Evolutionary conservation across 495 filamentous ascomycete species (phyloP), one percentile per base, ranked within the genome.

Genomic region (Aspergillus ellipticus): DNA sequence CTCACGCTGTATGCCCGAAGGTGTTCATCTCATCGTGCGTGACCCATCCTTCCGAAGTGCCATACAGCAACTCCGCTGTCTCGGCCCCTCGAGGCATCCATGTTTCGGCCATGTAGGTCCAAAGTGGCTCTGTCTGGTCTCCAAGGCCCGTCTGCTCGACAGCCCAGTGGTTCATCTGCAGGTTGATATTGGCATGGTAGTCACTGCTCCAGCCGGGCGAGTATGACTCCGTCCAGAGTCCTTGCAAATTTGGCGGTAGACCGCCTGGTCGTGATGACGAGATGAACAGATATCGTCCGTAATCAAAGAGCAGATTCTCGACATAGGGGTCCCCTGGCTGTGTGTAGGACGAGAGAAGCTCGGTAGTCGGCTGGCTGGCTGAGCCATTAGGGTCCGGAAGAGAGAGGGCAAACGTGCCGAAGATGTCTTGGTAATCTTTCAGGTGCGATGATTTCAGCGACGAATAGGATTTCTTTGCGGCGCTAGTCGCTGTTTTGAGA

Each of bases 81-180:
- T 81, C 75, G 6, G 69, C 59, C 15, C 79, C 79, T 11, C 75
- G 68, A 13, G 78, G 76, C 4, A 72, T 69, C 79, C 79, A 81
- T 0, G 72, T 81, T n/a, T 80, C 62, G n/a, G 65, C 54, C 64
- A 82, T 80, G 35, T 74, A 80, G 33, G 73, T 55, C 68, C 71
- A 80, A 0, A 75, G 58, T 7, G 73, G 60, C 17, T 66, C 56
- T 19, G 69, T 65, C 15, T 64, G 56, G 4, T 55, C 49, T 35
- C 74, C 39, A 0, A 79, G 64, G 0, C 76, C 70, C 4, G 72
- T 71, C 41, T 69, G 61, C 33, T 75, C 66, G 2, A 63, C 73
- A 0, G 57, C 64, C 76, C 76, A 81, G 58, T 74, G 59, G 48
- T 79, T 79, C 79, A 82, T 82, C 56, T 81, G 78, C 8, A 82